Conservation (phyloP, 148 eudicot species). For the Drosera capensis region DNA sequence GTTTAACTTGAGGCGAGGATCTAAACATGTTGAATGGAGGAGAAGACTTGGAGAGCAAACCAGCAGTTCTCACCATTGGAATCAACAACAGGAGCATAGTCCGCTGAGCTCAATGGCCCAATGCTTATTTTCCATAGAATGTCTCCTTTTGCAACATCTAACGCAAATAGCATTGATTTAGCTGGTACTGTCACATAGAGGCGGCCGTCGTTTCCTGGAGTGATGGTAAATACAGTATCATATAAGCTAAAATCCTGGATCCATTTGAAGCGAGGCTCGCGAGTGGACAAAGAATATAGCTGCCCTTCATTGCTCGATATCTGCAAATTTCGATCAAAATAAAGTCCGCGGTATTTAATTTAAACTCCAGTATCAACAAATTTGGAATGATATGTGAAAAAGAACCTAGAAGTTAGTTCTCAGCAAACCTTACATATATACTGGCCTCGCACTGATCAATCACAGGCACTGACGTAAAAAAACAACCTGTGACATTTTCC, state of each 20-base stretch:
- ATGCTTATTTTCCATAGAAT: slow-evolving; percentile 56
- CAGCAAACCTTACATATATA: slow-evolving; percentile 49
- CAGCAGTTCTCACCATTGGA: slow-evolving; percentile 74
- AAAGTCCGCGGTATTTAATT: background rate
- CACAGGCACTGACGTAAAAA: slow-evolving; percentile 48
- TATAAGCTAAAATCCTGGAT: slow-evolving; percentile 57
- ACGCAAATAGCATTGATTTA: slow-evolving; percentile 38
- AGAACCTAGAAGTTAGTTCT: background rate
- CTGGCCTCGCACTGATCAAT: slow-evolving; percentile 81
- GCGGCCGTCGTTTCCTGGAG: slow-evolving; percentile 73
- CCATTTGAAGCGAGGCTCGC: slow-evolving; percentile 58
- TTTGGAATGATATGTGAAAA: too few relatives aligned
- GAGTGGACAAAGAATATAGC: slow-evolving; percentile 47
- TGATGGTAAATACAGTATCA: slow-evolving; percentile 27
- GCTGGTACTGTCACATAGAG: slow-evolving; percentile 51
- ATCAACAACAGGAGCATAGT: slow-evolving; percentile 57
- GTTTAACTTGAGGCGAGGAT: too few relatives aligned
- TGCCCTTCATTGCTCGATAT: slow-evolving; percentile 73
- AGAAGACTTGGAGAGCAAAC: too few relatives aligned
- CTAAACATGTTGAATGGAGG: too few relatives aligned
- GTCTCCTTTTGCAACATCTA: slow-evolving; percentile 54
- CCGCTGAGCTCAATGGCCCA: slow-evolving; percentile 53
- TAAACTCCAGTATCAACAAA: too few relatives aligned
- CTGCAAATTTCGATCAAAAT: slow-evolving; percentile 33
- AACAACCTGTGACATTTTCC: slow-evolving; percentile 49